These are phyloP conservation scores for Vickermania spadyakhi DNA, from an alignment of 208 protist species.

Conservation along the genomic window DNA sequence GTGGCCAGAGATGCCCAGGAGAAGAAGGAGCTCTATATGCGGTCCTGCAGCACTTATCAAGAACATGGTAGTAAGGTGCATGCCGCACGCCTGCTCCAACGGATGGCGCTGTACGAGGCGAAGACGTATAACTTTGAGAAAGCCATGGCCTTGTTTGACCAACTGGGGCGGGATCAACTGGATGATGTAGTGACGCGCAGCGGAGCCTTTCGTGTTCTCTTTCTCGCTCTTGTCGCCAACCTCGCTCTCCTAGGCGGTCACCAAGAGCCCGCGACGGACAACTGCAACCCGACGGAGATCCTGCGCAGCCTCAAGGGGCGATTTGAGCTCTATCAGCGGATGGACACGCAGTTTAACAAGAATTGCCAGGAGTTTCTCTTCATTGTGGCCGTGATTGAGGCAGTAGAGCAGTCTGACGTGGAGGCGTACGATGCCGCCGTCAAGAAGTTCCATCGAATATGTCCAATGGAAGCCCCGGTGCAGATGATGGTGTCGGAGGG, in stretches of 20 bases:
- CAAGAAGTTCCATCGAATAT: conserved; percentile 70
- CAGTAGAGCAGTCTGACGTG: conserved; percentile 45
- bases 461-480: conserved; percentile 48
- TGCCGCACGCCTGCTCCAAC: conserved; percentile 47
- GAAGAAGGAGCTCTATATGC: conserved; percentile 59
- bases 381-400: conserved; percentile 65
- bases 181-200: conserved; percentile 63
- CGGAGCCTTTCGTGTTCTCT: conserved; percentile 71
- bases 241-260: conserved; percentile 37
- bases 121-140: conserved; percentile 45
- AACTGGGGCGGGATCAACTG: conserved; percentile 54
- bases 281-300: conserved; percentile 49
- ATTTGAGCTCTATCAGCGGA: conserved; percentile 74
- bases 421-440: conserved; percentile 63
- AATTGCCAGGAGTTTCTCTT: conserved; percentile 83
- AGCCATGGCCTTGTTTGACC: conserved; percentile 59
- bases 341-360: conserved; percentile 82
- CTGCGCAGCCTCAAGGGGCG: conserved; percentile 55
- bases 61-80: conserved; percentile 59
- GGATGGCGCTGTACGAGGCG: conserved; percentile 75
- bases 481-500: conserved; percentile 69
- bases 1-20: conserved; percentile 29
- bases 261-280: conserved; percentile 11
- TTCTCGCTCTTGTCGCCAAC: conserved; percentile 63
- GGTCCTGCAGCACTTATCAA: conserved; percentile 54